Conservation (phyloP, 352 stramenopile species). For the Peronospora belbahrii region DNA sequence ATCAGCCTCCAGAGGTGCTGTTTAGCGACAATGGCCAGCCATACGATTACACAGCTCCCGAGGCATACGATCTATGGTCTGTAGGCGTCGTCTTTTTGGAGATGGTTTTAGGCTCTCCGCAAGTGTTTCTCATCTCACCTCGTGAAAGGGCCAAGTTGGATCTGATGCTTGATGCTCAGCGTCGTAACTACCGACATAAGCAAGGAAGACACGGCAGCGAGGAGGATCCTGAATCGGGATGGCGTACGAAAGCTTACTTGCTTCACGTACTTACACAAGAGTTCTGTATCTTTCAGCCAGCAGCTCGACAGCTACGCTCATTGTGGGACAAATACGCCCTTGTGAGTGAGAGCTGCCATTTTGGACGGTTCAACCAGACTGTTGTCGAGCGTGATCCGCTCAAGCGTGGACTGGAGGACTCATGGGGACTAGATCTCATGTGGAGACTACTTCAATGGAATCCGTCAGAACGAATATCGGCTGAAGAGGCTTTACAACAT, state of each 20-base stretch:
- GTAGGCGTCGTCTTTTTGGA: slow-evolving; percentile 94
- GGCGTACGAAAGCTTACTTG: slow-evolving; percentile 55
- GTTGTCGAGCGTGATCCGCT: slow-evolving; percentile 87
- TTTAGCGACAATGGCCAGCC: slow-evolving; percentile 49
- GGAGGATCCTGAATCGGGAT: slow-evolving; percentile 9
- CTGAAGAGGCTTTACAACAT: slow-evolving; percentile 67
- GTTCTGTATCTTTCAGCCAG: slow-evolving; percentile 76
- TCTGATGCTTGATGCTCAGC: slow-evolving; percentile 48
- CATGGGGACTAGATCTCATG: slow-evolving; percentile 87
- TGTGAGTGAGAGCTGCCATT: slow-evolving; percentile 73
- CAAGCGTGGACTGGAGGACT: slow-evolving; percentile 79
- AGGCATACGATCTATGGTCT: slow-evolving; percentile 89
- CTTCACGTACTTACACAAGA: slow-evolving; percentile 77
- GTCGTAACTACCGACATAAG: slow-evolving; percentile 18
- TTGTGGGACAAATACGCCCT: slow-evolving; percentile 66
- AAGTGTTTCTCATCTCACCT: slow-evolving; percentile 74
- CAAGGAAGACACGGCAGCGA: slow-evolving; percentile 23
- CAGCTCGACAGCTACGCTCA: slow-evolving; percentile 40
- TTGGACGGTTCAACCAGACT: slow-evolving; percentile 89
- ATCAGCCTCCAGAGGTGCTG: slow-evolving; percentile 90
- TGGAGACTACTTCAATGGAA: slow-evolving; percentile 91
- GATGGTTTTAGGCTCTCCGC: slow-evolving; percentile 90
- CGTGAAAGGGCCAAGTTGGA: slow-evolving; percentile 89
- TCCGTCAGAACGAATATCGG: slow-evolving; percentile 82
- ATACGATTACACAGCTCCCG: slow-evolving; percentile 50